These are phyloP conservation scores for Aspergillus incahuasiensis DNA, from an alignment of 495 filamentous ascomycete species.

Conservation along the genomic window DNA sequence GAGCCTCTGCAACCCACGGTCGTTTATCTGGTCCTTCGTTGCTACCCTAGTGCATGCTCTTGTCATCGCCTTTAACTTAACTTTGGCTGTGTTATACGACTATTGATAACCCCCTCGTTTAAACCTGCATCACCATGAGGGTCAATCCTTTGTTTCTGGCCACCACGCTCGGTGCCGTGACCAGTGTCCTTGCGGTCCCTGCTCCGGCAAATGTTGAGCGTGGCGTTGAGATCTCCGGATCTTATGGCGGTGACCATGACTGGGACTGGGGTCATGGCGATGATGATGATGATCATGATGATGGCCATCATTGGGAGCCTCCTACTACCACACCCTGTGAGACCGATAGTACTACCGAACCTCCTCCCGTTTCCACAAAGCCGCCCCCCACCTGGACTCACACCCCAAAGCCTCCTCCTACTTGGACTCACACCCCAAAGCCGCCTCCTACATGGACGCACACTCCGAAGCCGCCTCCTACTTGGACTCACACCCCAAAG, in stretches of 20 bases:
- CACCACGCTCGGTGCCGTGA: conserved; percentile 8
- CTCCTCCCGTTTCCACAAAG: neutral
- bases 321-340: conserved; percentile 2
- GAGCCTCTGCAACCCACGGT: conserved; percentile 9
- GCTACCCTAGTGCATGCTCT: neutral
- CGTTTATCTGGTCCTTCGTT: conserved; percentile 8
- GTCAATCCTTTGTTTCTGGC: conserved; percentile 7
- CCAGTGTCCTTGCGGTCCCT: conserved; percentile 10
- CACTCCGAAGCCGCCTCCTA: neutral
- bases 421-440: neutral
- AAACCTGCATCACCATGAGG: conserved; percentile 7
- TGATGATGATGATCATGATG: neutral
- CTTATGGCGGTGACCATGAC: neutral
- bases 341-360: no score
- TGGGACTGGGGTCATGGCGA: neutral
- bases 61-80: neutral
- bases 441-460: neutral
- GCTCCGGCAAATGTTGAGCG: conserved; percentile 7
- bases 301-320: conserved; percentile 1
- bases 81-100: neutral
- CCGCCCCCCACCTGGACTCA: neutral
- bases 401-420: neutral
- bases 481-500: neutral
- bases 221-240: neutral
- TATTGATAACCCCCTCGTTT: conserved; percentile 9